Evolutionary conservation across 2,329 filamentous ascomycete species (phyloP).

Genomic region (Aspergillus sp.): DNA sequence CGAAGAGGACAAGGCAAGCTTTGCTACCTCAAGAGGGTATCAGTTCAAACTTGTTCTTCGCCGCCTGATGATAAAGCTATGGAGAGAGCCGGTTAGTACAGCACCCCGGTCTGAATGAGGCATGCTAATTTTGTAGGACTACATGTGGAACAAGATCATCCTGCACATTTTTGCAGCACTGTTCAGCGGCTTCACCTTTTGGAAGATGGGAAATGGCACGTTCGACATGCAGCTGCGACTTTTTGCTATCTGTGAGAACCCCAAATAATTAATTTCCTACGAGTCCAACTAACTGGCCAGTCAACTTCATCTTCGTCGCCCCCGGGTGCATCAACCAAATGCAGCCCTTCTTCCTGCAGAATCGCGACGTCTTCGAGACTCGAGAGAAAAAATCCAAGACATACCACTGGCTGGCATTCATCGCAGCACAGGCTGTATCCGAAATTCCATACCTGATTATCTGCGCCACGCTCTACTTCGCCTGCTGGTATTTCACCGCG

Average conservation of each 20-base stretch:
- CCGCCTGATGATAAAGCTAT: conserved; percentile 33
- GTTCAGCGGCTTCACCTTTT: conserved; percentile 59
- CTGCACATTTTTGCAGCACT: conserved; percentile 50
- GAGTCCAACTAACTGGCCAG: not conserved
- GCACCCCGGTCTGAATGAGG: conserved; percentile 65
- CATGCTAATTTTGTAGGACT: conserved; percentile 65
- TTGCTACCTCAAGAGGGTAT: conserved; percentile 40
- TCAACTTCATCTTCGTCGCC: conserved; percentile 64
- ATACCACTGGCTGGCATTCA: conserved; percentile 62
- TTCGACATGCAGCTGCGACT: conserved; percentile 55
- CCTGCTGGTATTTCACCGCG: conserved; percentile 61
- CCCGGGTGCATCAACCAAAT: conserved; percentile 60
- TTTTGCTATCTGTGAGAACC: conserved; percentile 49
- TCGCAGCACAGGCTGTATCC: conserved; percentile 52
- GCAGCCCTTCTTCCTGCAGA: conserved; percentile 59
- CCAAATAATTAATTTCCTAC: not conserved
- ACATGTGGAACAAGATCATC: conserved; percentile 61
- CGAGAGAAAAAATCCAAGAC: conserved; percentile 63
- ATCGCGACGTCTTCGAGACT: conserved; percentile 58
- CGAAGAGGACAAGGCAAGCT: conserved; percentile 36
- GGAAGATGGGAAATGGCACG: conserved; percentile 55
- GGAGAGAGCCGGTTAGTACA: conserved; percentile 60
- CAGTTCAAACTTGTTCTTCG: conserved; percentile 40
- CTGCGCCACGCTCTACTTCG: conserved; percentile 48
- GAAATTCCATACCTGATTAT: conserved; percentile 49